Evolutionary conservation across 2,329 filamentous ascomycete species (phyloP).

Genomic region (Exophiala spinifera): DNA sequence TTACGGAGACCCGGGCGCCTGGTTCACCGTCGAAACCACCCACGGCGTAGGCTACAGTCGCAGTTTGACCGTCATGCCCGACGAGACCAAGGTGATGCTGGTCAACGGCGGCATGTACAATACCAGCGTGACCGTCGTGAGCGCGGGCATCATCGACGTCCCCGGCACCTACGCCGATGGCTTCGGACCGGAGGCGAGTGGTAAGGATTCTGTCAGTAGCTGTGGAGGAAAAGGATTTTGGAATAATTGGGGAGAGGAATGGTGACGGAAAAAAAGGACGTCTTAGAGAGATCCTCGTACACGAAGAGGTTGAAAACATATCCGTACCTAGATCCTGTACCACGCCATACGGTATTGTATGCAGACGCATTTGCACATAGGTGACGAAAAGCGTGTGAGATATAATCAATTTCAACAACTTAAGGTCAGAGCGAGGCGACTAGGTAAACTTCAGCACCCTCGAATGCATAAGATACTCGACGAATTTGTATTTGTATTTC

Average conservation of each 20-base stretch:
- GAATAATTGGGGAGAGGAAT: conserved; percentile 5
- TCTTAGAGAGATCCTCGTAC: too few species aligned
- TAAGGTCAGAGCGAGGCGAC: too few species aligned
- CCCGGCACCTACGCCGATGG: conserved; percentile 2
- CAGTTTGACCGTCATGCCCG: conserved; percentile 42
- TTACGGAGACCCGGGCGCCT: conserved; percentile 43
- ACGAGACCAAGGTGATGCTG: conserved; percentile 5
- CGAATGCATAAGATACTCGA: too few species aligned
- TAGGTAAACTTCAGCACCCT: too few species aligned
- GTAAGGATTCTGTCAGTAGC: conserved; percentile 1
- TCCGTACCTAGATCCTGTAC: too few species aligned
- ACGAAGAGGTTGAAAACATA: too few species aligned
- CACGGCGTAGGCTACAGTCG: conserved; percentile 47
- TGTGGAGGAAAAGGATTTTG: conserved; percentile 3
- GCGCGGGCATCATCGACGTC: conserved; percentile 6
- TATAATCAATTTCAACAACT: too few species aligned
- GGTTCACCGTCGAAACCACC: conserved; percentile 45
- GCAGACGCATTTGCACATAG: too few species aligned
- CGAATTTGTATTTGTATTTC: too few species aligned
- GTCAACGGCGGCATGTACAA: conserved; percentile 6
- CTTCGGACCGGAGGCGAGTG: neutral
- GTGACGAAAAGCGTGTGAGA: too few species aligned
- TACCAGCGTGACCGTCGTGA: neutral
- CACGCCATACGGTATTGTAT: too few species aligned
- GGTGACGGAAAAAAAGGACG: too few species aligned